Evolutionary conservation across 768 basidiomycete species (phyloP), one percentile per base, ranked within the genome.

Genomic region (Naematelia aurantialba): DNA sequence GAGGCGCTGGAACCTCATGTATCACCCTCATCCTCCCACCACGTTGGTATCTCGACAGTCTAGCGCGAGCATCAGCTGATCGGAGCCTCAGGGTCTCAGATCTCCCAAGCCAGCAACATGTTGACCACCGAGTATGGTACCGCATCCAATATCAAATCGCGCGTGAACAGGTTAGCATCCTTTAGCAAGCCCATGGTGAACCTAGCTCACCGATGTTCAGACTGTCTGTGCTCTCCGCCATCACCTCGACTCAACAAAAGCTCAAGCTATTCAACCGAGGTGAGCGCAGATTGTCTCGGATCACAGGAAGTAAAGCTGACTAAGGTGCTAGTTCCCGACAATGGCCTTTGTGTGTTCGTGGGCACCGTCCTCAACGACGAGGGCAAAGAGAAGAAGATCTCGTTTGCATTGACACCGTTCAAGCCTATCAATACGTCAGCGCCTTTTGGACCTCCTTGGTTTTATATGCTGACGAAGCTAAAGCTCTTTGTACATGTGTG

Each of bases 111-210:
- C 65, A 87, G 87, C 48, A 87, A 86, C 59, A 96, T 99, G 94
- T 85, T 99, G 76, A 97, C 94, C 55, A 92, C 94, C 77, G 96
- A 96, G 79, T 94, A 91, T 70, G 92, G 92, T 55, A 97, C 93
- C 5, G 96, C 96, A n/a, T 96, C 93, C 62, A 98, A 99, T 81
- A 98, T 99, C 83, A 99, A 99, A 78, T 96, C 92, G 63, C 90
- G 96, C 59, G 73, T 74, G 26, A 74, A 74, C 59, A 63, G 69
- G 69, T 71, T 29, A 48, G 61, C 55, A 30, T 21, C 34, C n/a
- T 45, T 3, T 45, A 13, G 14, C 50, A 21, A 55, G n/a, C 26
- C 19, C 12, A 5, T 22, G 56, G 14, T 42, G 25, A 24, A 21
- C 42, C 26, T 39, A 26, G 25, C 11, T 60, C 5, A 44, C 25